These are phyloP conservation scores for Colletotrichum musicola DNA, from an alignment of 2,329 filamentous ascomycete species.

Conservation along the genomic window DNA sequence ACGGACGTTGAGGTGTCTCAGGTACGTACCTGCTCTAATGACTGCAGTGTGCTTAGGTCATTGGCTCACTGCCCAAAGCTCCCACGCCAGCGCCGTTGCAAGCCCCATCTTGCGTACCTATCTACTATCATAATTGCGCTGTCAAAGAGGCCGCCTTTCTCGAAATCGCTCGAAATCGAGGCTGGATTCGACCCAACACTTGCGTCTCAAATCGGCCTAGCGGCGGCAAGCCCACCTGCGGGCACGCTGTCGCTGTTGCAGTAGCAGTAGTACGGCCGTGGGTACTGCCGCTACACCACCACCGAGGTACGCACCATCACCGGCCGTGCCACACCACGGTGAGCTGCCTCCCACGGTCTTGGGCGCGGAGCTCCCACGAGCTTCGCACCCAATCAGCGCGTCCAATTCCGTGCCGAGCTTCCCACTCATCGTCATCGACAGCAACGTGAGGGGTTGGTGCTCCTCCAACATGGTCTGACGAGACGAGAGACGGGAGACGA, in stretches of 20 bases:
- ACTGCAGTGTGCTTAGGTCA: too few species aligned
- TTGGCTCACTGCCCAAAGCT: constrained; percentile 19
- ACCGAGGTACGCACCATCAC: neutral
- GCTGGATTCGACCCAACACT: constrained; percentile 3
- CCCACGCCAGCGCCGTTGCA: constrained; percentile 10
- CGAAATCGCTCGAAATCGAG: neutral
- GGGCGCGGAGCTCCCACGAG: constrained; percentile 29
- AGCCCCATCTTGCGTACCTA: neutral
- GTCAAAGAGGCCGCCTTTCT: constrained; percentile 33
- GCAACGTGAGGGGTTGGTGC: constrained; percentile 22
- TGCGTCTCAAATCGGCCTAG: constrained; percentile 17
- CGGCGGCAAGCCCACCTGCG: constrained; percentile 8
- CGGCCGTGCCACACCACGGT: constrained; percentile 12
- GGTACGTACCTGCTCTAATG: too few species aligned
- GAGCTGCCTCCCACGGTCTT: constrained; percentile 30
- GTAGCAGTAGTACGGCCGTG: constrained; percentile 19
- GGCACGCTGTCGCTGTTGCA: constrained; percentile 8
- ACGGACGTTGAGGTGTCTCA: constrained; percentile 10
- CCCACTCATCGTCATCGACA: constrained; percentile 28
- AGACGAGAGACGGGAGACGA: neutral
- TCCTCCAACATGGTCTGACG: constrained; percentile 10
- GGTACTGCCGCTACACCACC: neutral
- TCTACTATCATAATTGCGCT: neutral
- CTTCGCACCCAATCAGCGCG: constrained; percentile 27
- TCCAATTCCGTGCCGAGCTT: constrained; percentile 30